phyloP scores from a whole-genome alignment of 2,329 filamentous ascomycete species.

The Pleurostoma richardsiae region DNA sequence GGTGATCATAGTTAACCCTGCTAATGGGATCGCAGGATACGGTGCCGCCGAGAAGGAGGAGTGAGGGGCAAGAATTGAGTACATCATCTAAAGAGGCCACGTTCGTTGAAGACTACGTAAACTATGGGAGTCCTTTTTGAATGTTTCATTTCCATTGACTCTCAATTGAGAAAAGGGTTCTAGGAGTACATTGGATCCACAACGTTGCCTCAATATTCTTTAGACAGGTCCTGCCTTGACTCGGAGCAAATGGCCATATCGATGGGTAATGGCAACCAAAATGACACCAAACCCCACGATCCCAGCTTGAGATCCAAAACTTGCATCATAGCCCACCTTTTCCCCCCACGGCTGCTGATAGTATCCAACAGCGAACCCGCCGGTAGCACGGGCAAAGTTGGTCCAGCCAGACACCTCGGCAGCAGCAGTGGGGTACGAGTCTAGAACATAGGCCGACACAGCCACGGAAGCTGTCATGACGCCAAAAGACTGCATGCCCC shows the following conservation, averaged over 20 bases:
- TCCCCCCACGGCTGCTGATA: slow-evolving; percentile 39
- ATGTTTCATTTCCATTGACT: too few species aligned
- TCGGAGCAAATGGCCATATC: slow-evolving; percentile 1
- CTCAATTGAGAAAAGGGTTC: too few species aligned
- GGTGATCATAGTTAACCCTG: too few species aligned
- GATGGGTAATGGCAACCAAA: neutral
- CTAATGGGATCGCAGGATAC: too few species aligned
- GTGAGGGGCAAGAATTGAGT: too few species aligned
- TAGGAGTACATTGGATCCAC: too few species aligned
- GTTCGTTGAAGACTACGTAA: too few species aligned
- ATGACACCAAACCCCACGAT: slow-evolving; percentile 1
- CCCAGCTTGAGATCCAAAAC: slow-evolving; percentile 3
- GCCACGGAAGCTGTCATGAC: slow-evolving; percentile 42
- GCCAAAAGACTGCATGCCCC: slow-evolving; percentile 37
- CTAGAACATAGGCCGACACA: slow-evolving; percentile 40
- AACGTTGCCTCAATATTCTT: neutral
- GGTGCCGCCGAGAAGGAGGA: too few species aligned
- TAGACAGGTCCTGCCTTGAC: neutral
- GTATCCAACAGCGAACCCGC: slow-evolving; percentile 43
- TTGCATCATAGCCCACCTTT: neutral
- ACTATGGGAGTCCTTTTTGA: too few species aligned
- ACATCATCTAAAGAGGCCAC: too few species aligned
- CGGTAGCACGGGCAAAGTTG: slow-evolving; percentile 26
- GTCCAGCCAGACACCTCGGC: slow-evolving; percentile 42
- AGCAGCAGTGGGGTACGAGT: slow-evolving; percentile 42